These are phyloP conservation scores for Lactarius quietus DNA, from an alignment of 768 basidiomycete genomes.

Conservation along the genomic window DNA sequence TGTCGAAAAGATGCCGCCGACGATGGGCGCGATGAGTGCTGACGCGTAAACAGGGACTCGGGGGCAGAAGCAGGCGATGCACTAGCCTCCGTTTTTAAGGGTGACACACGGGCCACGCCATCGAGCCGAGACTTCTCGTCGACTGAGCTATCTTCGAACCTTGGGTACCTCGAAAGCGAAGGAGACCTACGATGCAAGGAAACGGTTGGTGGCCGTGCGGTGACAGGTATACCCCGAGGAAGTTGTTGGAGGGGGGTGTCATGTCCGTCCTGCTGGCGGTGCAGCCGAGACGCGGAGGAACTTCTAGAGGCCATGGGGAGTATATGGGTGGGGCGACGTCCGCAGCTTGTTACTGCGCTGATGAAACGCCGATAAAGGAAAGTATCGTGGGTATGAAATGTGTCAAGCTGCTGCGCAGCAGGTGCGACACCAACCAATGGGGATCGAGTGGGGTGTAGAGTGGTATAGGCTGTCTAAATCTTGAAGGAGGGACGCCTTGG, in stretches of 20 bases:
- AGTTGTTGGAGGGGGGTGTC: slow-evolving; percentile 1
- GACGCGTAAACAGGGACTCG: slow-evolving; percentile 5
- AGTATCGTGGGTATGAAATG: not conserved
- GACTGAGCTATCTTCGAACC: slow-evolving; percentile 10
- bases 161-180: slow-evolving; percentile 12
- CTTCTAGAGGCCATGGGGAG: slow-evolving; percentile 3
- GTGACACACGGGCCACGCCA: not conserved
- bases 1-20: slow-evolving; percentile 17
- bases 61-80: not conserved
- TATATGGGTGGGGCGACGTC: not conserved
- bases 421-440: not conserved
- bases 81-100: slow-evolving; percentile 8
- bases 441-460: not conserved
- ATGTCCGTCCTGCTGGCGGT: slow-evolving; percentile 8
- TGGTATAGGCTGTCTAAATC: not conserved
- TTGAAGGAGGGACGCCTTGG: not conserved
- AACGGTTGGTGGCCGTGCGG: not conserved
- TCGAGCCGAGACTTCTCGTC: slow-evolving; percentile 16
- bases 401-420: slow-evolving; percentile 14
- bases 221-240: slow-evolving; percentile 17
- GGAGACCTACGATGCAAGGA: slow-evolving; percentile 10
- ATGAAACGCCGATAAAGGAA: slow-evolving; percentile 4
- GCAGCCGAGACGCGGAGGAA: slow-evolving; percentile 6
- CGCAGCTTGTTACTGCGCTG: slow-evolving; percentile 1
- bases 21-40: slow-evolving; percentile 6